These are phyloP conservation scores for Mrakia gelida DNA, from an alignment of 768 basidiomycete species.

Conservation along the genomic window DNA sequence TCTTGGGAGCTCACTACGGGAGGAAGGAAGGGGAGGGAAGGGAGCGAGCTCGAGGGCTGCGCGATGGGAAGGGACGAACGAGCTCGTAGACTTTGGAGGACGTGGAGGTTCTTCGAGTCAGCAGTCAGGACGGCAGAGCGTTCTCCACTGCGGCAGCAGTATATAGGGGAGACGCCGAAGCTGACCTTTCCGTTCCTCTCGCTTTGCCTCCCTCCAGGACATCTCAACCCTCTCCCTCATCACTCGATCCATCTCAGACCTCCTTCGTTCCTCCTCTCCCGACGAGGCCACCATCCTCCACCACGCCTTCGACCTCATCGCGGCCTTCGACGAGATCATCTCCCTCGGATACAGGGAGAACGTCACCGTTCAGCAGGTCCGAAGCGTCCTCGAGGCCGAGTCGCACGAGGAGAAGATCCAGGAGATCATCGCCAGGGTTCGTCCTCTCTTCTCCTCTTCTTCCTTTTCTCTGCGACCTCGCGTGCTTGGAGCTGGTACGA, in stretches of 20 bases:
- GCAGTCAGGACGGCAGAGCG: neutral
- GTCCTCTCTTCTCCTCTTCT: slow-evolving; percentile 37
- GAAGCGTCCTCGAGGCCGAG: slow-evolving; percentile 51
- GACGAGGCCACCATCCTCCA: slow-evolving; percentile 85
- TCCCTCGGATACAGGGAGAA: slow-evolving; percentile 64
- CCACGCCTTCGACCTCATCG: slow-evolving; percentile 86
- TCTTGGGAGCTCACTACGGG: neutral
- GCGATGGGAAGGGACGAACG: neutral
- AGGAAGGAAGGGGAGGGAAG: neutral
- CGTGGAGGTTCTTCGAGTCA: neutral
- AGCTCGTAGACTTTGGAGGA: neutral
- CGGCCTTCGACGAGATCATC: slow-evolving; percentile 95
- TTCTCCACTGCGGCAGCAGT: no score
- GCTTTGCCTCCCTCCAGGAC: slow-evolving; percentile 50
- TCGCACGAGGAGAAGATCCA: slow-evolving; percentile 66
- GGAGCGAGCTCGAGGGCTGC: neutral
- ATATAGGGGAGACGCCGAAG: neutral
- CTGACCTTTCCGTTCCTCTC: neutral
- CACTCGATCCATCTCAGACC: slow-evolving; percentile 85
- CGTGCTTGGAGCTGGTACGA: neutral
- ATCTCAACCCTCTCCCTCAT: slow-evolving; percentile 94
- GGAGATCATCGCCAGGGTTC: slow-evolving; percentile 90
- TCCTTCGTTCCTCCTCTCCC: slow-evolving; percentile 64
- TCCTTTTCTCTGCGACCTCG: neutral
- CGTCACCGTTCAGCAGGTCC: slow-evolving; percentile 49